Evolutionary conservation across 2,329 filamentous ascomycete species (phyloP).

Genomic region (Cordyceps farinosa): DNA sequence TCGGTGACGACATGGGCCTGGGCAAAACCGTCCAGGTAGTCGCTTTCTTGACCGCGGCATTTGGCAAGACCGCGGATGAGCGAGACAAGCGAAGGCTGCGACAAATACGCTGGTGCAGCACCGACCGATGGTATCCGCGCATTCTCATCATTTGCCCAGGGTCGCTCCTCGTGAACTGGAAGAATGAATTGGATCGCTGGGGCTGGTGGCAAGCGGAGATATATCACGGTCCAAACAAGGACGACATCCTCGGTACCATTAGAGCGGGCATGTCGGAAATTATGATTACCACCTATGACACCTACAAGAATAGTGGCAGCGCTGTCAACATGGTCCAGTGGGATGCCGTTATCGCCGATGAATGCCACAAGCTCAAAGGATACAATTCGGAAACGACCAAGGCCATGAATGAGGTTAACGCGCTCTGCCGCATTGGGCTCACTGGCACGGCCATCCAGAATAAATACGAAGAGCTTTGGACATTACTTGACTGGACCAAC

Average conservation of each 20-base stretch:
- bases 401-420: slow-evolving; percentile 86
- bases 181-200: slow-evolving; percentile 80
- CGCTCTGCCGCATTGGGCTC: slow-evolving; percentile 85
- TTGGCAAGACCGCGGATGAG: slow-evolving; percentile 90
- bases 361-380: slow-evolving; percentile 89
- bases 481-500: slow-evolving; percentile 92
- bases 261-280: slow-evolving; percentile 76
- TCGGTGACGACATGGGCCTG: slow-evolving; percentile 96
- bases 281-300: slow-evolving; percentile 90
- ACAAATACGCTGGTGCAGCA: slow-evolving; percentile 63
- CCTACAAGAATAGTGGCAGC: slow-evolving; percentile 74
- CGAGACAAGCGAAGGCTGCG: slow-evolving; percentile 83
- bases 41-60: slow-evolving; percentile 84
- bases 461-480: slow-evolving; percentile 96
- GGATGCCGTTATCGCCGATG: slow-evolving; percentile 93
- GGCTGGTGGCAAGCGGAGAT: slow-evolving; percentile 90
- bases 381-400: slow-evolving; percentile 71
- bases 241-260: slow-evolving; percentile 68
- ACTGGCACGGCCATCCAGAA: slow-evolving; percentile 98
- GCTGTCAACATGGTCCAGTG: slow-evolving; percentile 79
- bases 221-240: slow-evolving; percentile 69
- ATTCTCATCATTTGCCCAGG: slow-evolving; percentile 86
- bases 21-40: slow-evolving; percentile 97
- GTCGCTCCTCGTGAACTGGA: slow-evolving; percentile 87
- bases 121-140: slow-evolving; percentile 67